Evolutionary conservation across 2,329 filamentous ascomycete genomes (phyloP).

Genomic region (Chrysoporthe austroafricana): DNA sequence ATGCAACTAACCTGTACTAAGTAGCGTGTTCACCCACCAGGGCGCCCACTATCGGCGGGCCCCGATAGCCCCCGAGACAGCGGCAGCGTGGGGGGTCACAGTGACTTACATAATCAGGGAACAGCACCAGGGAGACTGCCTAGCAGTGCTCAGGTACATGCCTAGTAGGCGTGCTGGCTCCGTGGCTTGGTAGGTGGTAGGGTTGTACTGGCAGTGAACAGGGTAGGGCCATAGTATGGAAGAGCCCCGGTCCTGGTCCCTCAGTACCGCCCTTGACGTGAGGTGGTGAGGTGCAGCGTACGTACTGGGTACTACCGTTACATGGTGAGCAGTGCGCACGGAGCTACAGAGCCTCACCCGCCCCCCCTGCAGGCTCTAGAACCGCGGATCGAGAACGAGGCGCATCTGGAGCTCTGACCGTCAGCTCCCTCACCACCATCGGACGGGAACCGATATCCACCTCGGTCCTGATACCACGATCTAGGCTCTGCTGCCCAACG

Average conservation of each 20-base stretch:
- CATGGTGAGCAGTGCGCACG: too few relatives aligned
- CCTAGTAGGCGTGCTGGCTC: too few relatives aligned
- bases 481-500: constrained; percentile 28
- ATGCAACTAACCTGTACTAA: background rate
- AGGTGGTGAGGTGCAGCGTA: background rate
- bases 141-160: too few relatives aligned
- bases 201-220: too few relatives aligned
- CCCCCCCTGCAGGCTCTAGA: constrained; percentile 7
- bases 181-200: too few relatives aligned
- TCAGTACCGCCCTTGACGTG: background rate
- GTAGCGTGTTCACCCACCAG: background rate
- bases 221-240: background rate
- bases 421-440: background rate
- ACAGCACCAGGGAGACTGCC: too few relatives aligned
- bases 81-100: background rate
- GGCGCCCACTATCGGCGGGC: background rate
- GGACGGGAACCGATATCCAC: constrained; percentile 14
- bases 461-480: constrained; percentile 16
- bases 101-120: background rate
- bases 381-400: background rate
- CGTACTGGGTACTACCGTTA: background rate
- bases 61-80: background rate
- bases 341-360: background rate
- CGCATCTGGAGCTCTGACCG: constrained; percentile 4
- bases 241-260: background rate